Percentiles rank a stretch among this genome's conserved stretches.
Conservation (phyloP, 768 basidiomycete species). For the Butyriboletus loyo region DNA sequence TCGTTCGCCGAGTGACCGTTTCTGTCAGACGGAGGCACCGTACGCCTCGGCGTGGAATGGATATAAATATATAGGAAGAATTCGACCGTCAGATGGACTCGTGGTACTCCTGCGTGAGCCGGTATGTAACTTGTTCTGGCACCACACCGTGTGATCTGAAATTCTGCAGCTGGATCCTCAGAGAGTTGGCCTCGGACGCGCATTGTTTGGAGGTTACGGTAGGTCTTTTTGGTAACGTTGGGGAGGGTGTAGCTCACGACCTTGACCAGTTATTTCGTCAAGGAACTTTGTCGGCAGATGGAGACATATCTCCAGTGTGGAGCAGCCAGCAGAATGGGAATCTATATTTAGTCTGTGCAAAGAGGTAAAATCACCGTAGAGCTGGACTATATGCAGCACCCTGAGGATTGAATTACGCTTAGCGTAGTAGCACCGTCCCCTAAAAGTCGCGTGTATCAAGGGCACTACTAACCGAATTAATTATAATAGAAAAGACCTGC, state of each 20-base stretch:
- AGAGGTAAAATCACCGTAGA: conserved; percentile 24
- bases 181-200: conserved; percentile 32
- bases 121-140: conserved; percentile 31
- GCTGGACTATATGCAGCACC: neutral
- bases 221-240: neutral
- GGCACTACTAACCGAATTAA: neutral
- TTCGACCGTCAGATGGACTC: conserved; percentile 59
- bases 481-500: neutral
- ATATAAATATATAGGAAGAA: conserved; percentile 52
- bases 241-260: conserved; percentile 6
- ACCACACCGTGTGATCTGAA: conserved; percentile 1
- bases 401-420: neutral
- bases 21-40: conserved; percentile 42
- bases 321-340: conserved; percentile 43
- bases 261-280: conserved; percentile 42
- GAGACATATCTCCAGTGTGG: conserved; percentile 33
- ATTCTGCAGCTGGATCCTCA: conserved; percentile 21
- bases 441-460: conserved; percentile 4
- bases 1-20: neutral
- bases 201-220: conserved; percentile 51
- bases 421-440: neutral
- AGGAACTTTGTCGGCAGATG: conserved; percentile 53
- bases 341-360: conserved; percentile 52
- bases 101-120: conserved; percentile 52
- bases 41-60: conserved; percentile 56